Evolutionary conservation across 306 rosid species (phyloP), one percentile per base, ranked within the genome.

Genomic region (Cercis canadensis): DNA sequence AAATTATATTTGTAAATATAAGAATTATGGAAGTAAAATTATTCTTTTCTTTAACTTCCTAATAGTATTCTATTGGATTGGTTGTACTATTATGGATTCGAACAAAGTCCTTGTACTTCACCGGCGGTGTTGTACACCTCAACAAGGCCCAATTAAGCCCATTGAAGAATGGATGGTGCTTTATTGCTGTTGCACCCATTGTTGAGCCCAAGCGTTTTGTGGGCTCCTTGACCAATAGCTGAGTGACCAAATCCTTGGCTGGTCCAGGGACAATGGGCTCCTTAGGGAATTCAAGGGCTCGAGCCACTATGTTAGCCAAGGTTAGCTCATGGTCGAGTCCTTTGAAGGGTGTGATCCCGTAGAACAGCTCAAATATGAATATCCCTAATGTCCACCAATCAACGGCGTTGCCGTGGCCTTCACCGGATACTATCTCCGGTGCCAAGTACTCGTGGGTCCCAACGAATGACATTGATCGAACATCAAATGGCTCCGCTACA

Each of bases 301-400:
- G 76, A 39, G 96, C 96, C 70, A 89, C 90, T 49, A 89, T 83
- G 57, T 89, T 87, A 14, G 92, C 86, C 69, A 87, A 69, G 56
- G 92, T 90, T 54, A 87, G 70, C 80, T 89, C 96, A 64, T 90
- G 72, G 71, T 85, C 89, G 33, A 79, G 43, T 11, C 96, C 91
- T 53, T 80, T 87, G 67, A 90, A 87, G 7, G 96, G 92, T 39
- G 96, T 90, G 29, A 87, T 85, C 7, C 92, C 96, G 21, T 87
- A 87, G 36, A 90, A 78, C 32, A 90, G 15, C 50, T 89, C 92
- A 58, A 68, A 89, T 15, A 83, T 81, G 58, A 87, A 87, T 40
- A 89, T 75, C 3, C 96, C 96, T 2, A 85, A 60, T 0, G 90
- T 89, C 96, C 92, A 89, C 92, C 96, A 87, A 73, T 89, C 96